Conservation (phyloP, 805 yeast genomes). For the Saccharomycopsis synnaedendra region DNA sequence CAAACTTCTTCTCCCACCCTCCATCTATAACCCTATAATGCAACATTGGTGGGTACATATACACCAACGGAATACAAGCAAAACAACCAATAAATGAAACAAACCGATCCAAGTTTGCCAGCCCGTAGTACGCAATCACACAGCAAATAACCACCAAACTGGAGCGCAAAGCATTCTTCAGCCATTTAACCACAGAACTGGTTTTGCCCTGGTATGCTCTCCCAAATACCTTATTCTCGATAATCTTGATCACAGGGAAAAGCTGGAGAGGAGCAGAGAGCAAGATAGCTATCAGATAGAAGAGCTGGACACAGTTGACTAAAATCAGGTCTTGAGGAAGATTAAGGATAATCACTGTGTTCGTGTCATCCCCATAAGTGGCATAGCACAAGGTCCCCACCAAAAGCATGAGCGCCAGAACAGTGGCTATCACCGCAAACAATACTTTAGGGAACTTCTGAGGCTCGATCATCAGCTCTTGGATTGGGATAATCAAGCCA, state of each 20-base stretch:
- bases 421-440: conserved; percentile 47
- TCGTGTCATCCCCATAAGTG: conserved; percentile 51
- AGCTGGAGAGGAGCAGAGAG: conserved; percentile 73
- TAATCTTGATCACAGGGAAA: conserved; percentile 66
- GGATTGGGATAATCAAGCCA: conserved; percentile 71
- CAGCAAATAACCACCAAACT: conserved; percentile 43
- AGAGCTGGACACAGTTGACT: conserved; percentile 54
- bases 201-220: conserved; percentile 41
- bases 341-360: conserved; percentile 62
- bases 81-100: conserved; percentile 77
- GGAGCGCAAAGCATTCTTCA: conserved; percentile 48
- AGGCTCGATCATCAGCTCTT: conserved; percentile 71
- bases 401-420: conserved; percentile 48
- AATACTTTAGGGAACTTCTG: conserved; percentile 60
- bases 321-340: conserved; percentile 56
- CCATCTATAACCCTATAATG: conserved; percentile 45
- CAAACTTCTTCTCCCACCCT: conserved; percentile 31
- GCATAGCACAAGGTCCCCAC: conserved; percentile 61
- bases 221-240: conserved; percentile 53
- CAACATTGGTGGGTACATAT: conserved; percentile 75
- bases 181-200: conserved; percentile 46
- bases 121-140: conserved; percentile 52
- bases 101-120: conserved; percentile 57
- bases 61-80: conserved; percentile 78
- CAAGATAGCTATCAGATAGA: conserved; percentile 64